Evolutionary conservation across 2,329 filamentous ascomycete genomes (phyloP).

Genomic region (Ophiostoma quercus): DNA sequence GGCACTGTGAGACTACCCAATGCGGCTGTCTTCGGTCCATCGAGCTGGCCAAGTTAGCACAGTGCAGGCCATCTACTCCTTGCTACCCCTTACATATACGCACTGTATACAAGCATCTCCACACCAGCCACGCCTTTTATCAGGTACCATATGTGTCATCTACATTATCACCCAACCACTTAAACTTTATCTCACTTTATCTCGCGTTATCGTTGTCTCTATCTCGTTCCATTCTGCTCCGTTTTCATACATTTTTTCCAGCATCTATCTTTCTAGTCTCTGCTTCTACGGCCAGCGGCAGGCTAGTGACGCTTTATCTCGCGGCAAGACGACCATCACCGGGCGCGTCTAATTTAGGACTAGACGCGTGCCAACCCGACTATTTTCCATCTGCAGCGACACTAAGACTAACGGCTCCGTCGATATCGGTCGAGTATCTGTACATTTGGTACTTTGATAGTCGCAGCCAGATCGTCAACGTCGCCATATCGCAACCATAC

Average conservation of each 20-base stretch:
- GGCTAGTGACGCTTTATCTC: background rate
- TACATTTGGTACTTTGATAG: background rate
- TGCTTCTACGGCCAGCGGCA: background rate
- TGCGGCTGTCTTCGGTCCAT: conserved; percentile 3
- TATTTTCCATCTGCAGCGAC: background rate
- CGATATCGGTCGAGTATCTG: conserved; percentile 8
- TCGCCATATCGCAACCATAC: background rate
- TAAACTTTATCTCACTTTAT: background rate
- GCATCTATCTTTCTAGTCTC: background rate
- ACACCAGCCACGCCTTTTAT: conserved; percentile 8
- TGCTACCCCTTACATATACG: background rate
- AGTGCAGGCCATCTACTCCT: background rate
- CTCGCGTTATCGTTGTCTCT: background rate
- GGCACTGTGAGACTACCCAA: background rate
- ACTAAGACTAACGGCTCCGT: background rate
- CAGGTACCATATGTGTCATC: conserved; percentile 12
- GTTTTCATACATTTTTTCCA: background rate
- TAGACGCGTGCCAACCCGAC: conserved; percentile 18
- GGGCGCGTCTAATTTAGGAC: conserved; percentile 12
- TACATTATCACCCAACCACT: background rate
- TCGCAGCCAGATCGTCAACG: background rate
- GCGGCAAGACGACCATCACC: background rate
- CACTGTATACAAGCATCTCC: background rate
- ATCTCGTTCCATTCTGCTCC: conserved; percentile 1
- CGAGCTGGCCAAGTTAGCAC: background rate